phyloP scores from a whole-genome alignment of 192 early-diverging fungal genomes.

The Rhizophagus sp. region DNA sequence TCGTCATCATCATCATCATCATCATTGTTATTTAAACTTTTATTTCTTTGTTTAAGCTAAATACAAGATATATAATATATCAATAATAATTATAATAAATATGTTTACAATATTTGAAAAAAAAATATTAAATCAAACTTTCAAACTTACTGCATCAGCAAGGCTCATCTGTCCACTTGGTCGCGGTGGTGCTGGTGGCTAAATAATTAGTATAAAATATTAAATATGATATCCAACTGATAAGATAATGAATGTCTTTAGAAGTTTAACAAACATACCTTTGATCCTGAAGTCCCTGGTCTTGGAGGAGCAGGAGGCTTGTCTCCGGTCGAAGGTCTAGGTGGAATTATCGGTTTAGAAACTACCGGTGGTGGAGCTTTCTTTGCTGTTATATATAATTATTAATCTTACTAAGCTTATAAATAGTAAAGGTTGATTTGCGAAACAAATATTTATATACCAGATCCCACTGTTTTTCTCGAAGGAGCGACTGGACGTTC shows the following conservation, averaged over 20 bases:
- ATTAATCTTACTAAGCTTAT: background rate
- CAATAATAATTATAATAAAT: background rate
- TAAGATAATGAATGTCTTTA: too few relatives aligned
- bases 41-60: constrained; percentile 5
- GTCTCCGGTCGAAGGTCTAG: constrained; percentile 31
- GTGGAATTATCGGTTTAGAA: constrained; percentile 37
- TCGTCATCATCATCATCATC: constrained; percentile 17
- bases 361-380: background rate
- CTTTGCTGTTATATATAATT: background rate
- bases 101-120: background rate
- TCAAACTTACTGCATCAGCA: constrained; percentile 45
- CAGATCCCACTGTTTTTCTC: background rate
- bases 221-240: background rate
- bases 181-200: constrained; percentile 39
- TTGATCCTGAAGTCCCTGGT: constrained; percentile 29
- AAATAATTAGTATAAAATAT: background rate
- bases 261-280: background rate
- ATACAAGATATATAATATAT: background rate
- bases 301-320: constrained; percentile 45
- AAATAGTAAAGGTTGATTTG: background rate
- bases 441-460: background rate
- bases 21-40: background rate
- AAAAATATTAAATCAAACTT: constrained; percentile 28
- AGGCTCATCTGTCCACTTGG: constrained; percentile 37
- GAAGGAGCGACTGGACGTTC: background rate